Conservation (phyloP, 106 monocot genomes). For the Dendrobium officinale region DNA sequence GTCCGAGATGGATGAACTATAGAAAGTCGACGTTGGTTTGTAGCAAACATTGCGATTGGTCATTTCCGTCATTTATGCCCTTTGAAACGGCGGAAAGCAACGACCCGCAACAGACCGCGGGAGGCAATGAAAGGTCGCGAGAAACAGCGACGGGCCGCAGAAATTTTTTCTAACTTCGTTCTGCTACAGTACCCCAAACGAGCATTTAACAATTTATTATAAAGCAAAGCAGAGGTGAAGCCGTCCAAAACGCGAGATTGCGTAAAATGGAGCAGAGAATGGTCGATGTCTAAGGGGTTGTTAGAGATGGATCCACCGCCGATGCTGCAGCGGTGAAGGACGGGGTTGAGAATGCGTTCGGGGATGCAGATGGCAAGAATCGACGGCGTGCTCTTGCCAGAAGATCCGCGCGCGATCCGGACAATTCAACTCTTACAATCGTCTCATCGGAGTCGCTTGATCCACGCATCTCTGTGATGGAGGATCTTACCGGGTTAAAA, state of each 20-base stretch:
- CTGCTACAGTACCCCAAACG: too few relatives aligned
- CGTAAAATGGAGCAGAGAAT: neutral
- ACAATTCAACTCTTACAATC: neutral
- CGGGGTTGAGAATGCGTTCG: neutral
- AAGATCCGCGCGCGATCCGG: neutral
- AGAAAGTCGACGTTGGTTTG: too few relatives aligned
- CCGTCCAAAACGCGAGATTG: neutral
- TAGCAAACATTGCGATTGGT: too few relatives aligned
- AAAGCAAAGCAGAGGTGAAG: too few relatives aligned
- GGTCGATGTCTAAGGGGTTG: neutral
- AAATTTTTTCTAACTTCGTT: too few relatives aligned
- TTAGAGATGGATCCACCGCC: neutral
- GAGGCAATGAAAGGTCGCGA: too few relatives aligned
- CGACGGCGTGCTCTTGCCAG: neutral
- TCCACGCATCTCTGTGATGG: neutral
- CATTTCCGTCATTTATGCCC: too few relatives aligned
- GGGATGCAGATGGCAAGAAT: neutral
- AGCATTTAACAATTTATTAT: too few relatives aligned
- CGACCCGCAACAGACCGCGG: too few relatives aligned
- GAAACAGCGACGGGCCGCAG: too few relatives aligned
- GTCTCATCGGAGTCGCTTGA: neutral
- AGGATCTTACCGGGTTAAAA: neutral
- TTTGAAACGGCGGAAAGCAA: too few relatives aligned
- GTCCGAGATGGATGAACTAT: too few relatives aligned
- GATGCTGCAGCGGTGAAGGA: conserved; percentile 7